Percentiles rank a stretch among this genome's conserved stretches.
These are phyloP conservation scores for Hypoxylon sp. DNA, from an alignment of 2,329 filamentous ascomycete genomes.

Conservation along the genomic window DNA sequence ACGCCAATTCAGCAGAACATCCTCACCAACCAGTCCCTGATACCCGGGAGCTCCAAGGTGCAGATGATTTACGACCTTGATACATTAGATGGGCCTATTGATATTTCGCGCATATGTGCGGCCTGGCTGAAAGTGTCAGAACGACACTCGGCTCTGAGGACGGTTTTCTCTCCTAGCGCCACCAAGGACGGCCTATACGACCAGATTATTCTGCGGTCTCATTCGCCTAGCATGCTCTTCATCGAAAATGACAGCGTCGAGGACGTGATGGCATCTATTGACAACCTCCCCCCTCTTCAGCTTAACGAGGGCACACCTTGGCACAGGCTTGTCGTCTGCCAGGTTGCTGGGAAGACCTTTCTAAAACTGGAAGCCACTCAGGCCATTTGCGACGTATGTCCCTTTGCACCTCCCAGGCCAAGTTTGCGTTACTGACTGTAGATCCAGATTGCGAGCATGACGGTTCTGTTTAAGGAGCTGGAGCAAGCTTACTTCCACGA, in stretches of 20 bases:
- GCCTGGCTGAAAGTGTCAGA: constrained; percentile 59
- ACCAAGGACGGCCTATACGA: constrained; percentile 59
- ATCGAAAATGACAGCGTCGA: constrained; percentile 55
- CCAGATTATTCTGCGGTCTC: constrained; percentile 56
- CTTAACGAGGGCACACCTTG: constrained; percentile 52
- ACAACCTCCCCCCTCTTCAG: constrained; percentile 53
- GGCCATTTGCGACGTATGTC: constrained; percentile 57
- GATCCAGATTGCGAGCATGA: constrained; percentile 50
- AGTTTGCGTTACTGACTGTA: constrained; percentile 13
- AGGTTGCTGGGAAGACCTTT: constrained; percentile 52
- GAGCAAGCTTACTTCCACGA: constrained; percentile 54
- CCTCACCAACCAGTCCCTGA: constrained; percentile 54
- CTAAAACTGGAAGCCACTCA: constrained; percentile 61
- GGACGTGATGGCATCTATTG: constrained; percentile 50
- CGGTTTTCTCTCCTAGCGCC: constrained; percentile 60
- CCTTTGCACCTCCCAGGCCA: neutral
- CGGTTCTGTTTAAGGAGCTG: constrained; percentile 57
- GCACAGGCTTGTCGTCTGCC: constrained; percentile 60
- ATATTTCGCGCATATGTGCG: constrained; percentile 55
- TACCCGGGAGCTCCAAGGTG: constrained; percentile 53
- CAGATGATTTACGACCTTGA: constrained; percentile 59
- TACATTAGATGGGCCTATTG: constrained; percentile 50
- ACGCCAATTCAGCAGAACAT: constrained; percentile 59
- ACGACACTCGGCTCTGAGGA: constrained; percentile 56
- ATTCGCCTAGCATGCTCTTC: constrained; percentile 61